Evolutionary conservation across 2,329 filamentous ascomycete genomes (phyloP).

Genomic region (Aspergillus jensenii): DNA sequence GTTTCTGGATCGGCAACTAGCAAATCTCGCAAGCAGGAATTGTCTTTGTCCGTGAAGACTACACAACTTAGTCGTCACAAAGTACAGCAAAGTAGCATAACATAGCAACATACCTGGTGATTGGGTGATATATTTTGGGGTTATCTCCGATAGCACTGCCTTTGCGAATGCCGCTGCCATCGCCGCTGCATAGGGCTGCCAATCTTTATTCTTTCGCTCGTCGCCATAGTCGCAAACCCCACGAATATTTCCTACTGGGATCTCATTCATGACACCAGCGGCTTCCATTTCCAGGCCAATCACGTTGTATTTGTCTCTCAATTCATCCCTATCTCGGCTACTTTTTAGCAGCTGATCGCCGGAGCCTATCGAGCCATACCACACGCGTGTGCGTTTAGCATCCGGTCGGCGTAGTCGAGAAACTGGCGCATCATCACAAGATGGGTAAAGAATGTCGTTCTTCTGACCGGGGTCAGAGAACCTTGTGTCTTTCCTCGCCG

Average conservation of each 20-base stretch:
- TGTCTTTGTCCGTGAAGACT: background rate
- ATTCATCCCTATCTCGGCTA: background rate
- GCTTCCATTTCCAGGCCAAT: constrained; percentile 5
- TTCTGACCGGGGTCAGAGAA: constrained; percentile 7
- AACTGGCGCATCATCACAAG: background rate
- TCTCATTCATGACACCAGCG: constrained; percentile 2
- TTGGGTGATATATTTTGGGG: background rate
- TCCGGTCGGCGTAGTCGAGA: background rate
- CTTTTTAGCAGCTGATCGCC: constrained; percentile 6
- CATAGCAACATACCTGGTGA: background rate
- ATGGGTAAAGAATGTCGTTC: background rate
- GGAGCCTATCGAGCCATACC: constrained; percentile 6
- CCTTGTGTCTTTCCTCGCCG: background rate
- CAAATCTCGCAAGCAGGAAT: background rate
- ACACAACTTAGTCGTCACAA: background rate
- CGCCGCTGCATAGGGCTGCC: background rate
- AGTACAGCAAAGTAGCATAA: background rate
- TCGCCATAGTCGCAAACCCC: constrained; percentile 7
- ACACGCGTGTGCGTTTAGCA: constrained; percentile 1
- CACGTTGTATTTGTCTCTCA: constrained; percentile 3
- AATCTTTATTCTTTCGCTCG: background rate
- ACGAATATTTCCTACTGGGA: constrained; percentile 1
- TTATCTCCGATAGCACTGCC: background rate
- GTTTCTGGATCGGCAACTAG: background rate
- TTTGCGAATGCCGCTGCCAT: background rate